A percentile compares a stretch with the other conserved stretches of the same genome.
phyloP scores from a whole-genome alignment of 805 yeast genomes.

The Scheffersomyces spartinae region DNA sequence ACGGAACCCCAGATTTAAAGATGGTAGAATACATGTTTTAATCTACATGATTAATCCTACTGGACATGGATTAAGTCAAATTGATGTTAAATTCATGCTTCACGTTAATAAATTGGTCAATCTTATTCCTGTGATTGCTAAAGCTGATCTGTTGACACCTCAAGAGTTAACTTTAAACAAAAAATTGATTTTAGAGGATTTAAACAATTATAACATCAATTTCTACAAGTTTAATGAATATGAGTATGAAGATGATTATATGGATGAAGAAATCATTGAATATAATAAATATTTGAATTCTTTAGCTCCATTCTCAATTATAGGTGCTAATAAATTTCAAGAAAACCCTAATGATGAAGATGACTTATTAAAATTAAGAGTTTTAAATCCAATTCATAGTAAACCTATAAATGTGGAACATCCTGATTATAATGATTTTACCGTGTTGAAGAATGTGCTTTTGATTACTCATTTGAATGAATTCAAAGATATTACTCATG shows the following conservation, averaged over 20 bases:
- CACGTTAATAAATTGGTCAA: slow-evolving; percentile 32
- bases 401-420: slow-evolving; percentile 51
- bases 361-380: slow-evolving; percentile 43
- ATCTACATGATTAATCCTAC: slow-evolving; percentile 35
- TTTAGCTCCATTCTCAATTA: slow-evolving; percentile 54
- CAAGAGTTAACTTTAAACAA: slow-evolving; percentile 53
- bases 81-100: slow-evolving; percentile 30
- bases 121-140: slow-evolving; percentile 31
- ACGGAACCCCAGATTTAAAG: slow-evolving; percentile 78
- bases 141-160: slow-evolving; percentile 31
- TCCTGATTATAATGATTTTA: slow-evolving; percentile 70
- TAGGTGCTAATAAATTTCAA: slow-evolving; percentile 57
- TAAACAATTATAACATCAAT: slow-evolving; percentile 58
- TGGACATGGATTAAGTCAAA: slow-evolving; percentile 31
- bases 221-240: slow-evolving; percentile 60
- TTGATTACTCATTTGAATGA: slow-evolving; percentile 80
- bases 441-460: slow-evolving; percentile 66
- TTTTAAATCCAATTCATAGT: slow-evolving; percentile 36
- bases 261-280: slow-evolving; percentile 53
- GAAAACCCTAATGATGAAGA: slow-evolving; percentile 29
- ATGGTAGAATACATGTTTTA: slow-evolving; percentile 65
- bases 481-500: slow-evolving; percentile 82
- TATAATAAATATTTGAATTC: slow-evolving; percentile 56
- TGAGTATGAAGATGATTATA: slow-evolving; percentile 37
- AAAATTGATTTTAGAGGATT: slow-evolving; percentile 63